These are phyloP conservation scores for Gynandropsis gynandra DNA, from an alignment of 345 rosid genomes.

Conservation along the genomic window DNA sequence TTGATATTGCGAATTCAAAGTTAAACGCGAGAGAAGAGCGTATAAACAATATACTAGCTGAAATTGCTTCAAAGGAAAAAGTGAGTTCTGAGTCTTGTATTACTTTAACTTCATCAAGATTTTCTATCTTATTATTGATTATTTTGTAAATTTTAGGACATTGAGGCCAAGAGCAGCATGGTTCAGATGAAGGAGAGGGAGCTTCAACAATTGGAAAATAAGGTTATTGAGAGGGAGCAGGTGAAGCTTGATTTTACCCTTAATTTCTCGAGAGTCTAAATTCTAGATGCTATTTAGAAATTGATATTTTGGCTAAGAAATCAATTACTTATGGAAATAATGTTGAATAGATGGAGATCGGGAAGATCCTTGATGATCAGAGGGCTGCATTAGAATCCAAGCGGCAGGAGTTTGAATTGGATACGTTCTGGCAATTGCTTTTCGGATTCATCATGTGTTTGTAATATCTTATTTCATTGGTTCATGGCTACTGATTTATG, in stretches of 20 bases:
- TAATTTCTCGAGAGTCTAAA: neutral
- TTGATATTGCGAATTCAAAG: conserved; percentile 38
- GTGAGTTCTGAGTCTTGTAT: conserved; percentile 30
- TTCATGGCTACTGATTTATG: no score
- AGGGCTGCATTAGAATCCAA: conserved; percentile 41
- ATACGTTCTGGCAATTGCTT: no score
- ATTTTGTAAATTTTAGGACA: conserved; percentile 36
- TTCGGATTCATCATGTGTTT: no score
- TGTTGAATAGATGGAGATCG: conserved; percentile 52
- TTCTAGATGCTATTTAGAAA: neutral
- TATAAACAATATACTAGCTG: conserved; percentile 37
- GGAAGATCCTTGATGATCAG: conserved; percentile 61
- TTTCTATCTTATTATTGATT: conserved; percentile 18
- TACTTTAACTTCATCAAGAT: conserved; percentile 1
- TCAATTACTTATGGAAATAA: neutral
- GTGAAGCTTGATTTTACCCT: conserved; percentile 35
- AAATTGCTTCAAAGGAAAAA: conserved; percentile 54
- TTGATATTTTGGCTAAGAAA: no score
- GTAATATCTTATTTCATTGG: no score
- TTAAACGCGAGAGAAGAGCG: conserved; percentile 53
- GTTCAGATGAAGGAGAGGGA: conserved; percentile 51
- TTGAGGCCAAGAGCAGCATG: conserved; percentile 31
- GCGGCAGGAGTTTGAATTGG: conserved; percentile 47
- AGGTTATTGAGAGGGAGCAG: conserved; percentile 59
- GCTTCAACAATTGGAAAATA: conserved; percentile 52